Conservation (phyloP, 2,329 filamentous ascomycete species). For the Pseudogymnoascus sp. region DNA sequence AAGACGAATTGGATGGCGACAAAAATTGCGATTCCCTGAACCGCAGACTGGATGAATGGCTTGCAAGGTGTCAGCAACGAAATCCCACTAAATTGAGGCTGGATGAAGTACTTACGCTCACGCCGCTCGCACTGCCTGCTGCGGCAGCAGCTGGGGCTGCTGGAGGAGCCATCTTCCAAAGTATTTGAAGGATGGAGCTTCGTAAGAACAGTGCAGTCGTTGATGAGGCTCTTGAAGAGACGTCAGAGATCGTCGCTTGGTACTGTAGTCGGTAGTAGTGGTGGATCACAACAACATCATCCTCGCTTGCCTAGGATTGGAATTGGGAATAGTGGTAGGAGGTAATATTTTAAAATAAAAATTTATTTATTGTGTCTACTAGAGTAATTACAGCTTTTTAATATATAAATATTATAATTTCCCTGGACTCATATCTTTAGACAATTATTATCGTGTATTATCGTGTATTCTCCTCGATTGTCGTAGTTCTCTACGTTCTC, state of each 20-base stretch:
- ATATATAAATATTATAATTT: neutral
- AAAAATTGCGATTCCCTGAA: constrained; percentile 49
- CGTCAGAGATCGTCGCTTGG: neutral
- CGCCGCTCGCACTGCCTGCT: constrained; percentile 21
- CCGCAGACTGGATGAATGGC: constrained; percentile 29
- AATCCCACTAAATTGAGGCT: neutral
- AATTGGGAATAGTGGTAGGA: neutral
- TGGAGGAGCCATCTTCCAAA: constrained; percentile 26
- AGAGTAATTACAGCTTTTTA: neutral
- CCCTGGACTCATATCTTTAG: neutral
- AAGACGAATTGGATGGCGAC: constrained; percentile 49
- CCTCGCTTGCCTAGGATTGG: neutral
- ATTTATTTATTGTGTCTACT: neutral
- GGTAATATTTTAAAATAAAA: neutral
- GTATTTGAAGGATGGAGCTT: neutral
- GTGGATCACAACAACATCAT: constrained; percentile 7
- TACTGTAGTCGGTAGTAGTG: neutral
- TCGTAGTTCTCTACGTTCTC: neutral
- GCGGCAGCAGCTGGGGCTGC: constrained; percentile 24
- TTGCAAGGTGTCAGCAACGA: constrained; percentile 15
- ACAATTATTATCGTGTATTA: neutral
- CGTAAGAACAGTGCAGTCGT: constrained; percentile 1
- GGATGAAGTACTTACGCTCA: constrained; percentile 22
- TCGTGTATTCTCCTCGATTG: neutral
- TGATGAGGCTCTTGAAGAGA: neutral